Evolutionary conservation across 116 monocot genomes (phyloP).

Genomic region (Zostera marina): DNA sequence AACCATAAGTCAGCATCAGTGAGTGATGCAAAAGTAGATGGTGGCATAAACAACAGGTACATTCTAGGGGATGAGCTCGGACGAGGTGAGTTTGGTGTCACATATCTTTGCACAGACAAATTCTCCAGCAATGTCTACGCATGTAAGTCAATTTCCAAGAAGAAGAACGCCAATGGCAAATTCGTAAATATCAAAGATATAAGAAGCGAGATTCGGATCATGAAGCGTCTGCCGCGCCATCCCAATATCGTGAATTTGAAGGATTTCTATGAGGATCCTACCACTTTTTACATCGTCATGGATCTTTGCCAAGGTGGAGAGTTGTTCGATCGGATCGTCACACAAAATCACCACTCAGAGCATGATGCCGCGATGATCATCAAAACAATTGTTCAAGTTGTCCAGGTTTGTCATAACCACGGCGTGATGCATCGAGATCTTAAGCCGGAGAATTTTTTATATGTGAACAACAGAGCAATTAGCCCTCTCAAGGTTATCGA

Average conservation of each 20-base stretch:
- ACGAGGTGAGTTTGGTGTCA: slow-evolving; percentile 65
- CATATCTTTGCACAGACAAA: slow-evolving; percentile 46
- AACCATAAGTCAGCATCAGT: no score
- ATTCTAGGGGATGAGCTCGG: slow-evolving; percentile 31
- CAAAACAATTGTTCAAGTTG: slow-evolving; percentile 63
- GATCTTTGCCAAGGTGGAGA: slow-evolving; percentile 89
- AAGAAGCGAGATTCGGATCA: slow-evolving; percentile 61
- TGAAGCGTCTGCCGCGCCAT: slow-evolving; percentile 47
- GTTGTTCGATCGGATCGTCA: slow-evolving; percentile 73
- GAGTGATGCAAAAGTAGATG: no score
- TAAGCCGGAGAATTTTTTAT: no score
- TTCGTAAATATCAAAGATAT: slow-evolving; percentile 52
- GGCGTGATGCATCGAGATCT: no score
- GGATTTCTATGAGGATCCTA: slow-evolving; percentile 52
- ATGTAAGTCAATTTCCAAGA: slow-evolving; percentile 84
- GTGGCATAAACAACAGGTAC: no score
- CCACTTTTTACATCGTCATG: slow-evolving; percentile 60
- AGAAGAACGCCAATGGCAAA: slow-evolving; percentile 52
- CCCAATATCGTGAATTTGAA: slow-evolving; percentile 44
- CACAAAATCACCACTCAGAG: slow-evolving; percentile 56
- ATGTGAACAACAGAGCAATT: no score
- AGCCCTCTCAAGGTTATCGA: no score
- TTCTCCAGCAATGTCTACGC: slow-evolving; percentile 23
- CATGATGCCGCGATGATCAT: slow-evolving; percentile 49
- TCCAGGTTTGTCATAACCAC: slow-evolving; percentile 27